Evolutionary conservation across 176 grass and related monocot genomes (phyloP), one percentile per base, ranked within the genome.

Genomic region (Pharus latifolius): DNA sequence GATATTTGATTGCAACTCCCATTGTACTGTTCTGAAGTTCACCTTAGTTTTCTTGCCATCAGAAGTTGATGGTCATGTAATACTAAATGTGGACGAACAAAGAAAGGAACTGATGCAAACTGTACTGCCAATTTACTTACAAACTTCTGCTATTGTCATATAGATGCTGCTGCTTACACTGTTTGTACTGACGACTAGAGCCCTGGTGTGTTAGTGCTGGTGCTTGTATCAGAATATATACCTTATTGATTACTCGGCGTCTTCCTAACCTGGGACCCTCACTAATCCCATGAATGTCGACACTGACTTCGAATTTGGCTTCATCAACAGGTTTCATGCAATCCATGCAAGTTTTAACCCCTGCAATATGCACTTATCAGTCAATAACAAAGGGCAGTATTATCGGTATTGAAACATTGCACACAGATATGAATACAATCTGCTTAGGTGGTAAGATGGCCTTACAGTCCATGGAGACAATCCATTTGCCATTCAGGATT

Each of bases 401-500:
- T 11, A 58, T 0, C 23, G 58, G 22, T 26, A 31, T 10, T n/a
- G 23, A 55, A 10, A 13, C 20, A 13, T 43, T 43, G 50, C 15
- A 32, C 43, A 2, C 0, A 1, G 51, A 34, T 67, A 22, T 3
- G 3, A 38, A 38, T 38, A 16, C 3, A 44, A 10, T 17, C 7
- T 5, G 0, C 13, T 28, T 34, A 8, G 45, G 65, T 44, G 54
- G 37, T 3, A 47, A 15, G 43, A 10, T 33, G 24, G 20, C 44
- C 91, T 87, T 92, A 97, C 94, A 97, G 53, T 97, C 66, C 0
- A 97, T 46, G 46, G 77, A 83, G 63, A 97, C 24, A 13, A 97
- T 82, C 94, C 89, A 97, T 89, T 78, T 97, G 77, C 94, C 94
- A 40, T 69, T 73, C 61, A 97, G 65, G 65, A 97, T 88, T 63